Conservation (phyloP, 306 rosid genomes). For the Fagus sylvatica region DNA sequence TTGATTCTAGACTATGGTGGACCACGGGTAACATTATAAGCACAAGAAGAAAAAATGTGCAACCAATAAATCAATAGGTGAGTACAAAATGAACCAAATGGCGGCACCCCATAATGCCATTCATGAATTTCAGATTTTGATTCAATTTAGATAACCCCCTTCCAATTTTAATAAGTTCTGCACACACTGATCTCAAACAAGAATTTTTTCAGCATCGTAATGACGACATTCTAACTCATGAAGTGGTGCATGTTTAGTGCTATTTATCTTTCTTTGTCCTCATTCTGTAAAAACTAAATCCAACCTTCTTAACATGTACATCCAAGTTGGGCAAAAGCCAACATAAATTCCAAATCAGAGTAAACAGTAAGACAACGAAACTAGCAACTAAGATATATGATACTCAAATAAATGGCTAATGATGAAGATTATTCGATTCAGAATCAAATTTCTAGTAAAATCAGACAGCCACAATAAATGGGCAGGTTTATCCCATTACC, state of each 20-base stretch:
- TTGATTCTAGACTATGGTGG: neutral
- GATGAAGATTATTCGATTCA: too few species aligned
- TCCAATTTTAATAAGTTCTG: neutral
- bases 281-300: constrained; percentile 1
- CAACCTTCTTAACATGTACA: neutral
- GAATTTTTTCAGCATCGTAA: neutral
- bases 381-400: neutral
- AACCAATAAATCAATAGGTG: neutral
- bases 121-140: neutral
- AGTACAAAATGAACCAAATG: too few species aligned
- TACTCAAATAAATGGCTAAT: too few species aligned
- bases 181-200: neutral
- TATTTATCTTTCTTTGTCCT: neutral
- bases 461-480: too few species aligned
- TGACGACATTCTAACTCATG: neutral
- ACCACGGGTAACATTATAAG: neutral
- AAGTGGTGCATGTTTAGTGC: neutral
- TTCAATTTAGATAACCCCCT: neutral
- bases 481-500: too few species aligned
- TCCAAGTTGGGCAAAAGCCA: neutral
- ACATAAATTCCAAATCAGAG: neutral
- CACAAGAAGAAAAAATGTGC: neutral
- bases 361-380: neutral
- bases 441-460: too few species aligned
- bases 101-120: neutral